phyloP scores from a whole-genome alignment of 2,329 filamentous ascomycete genomes.

The Teratosphaeria destructans region DNA sequence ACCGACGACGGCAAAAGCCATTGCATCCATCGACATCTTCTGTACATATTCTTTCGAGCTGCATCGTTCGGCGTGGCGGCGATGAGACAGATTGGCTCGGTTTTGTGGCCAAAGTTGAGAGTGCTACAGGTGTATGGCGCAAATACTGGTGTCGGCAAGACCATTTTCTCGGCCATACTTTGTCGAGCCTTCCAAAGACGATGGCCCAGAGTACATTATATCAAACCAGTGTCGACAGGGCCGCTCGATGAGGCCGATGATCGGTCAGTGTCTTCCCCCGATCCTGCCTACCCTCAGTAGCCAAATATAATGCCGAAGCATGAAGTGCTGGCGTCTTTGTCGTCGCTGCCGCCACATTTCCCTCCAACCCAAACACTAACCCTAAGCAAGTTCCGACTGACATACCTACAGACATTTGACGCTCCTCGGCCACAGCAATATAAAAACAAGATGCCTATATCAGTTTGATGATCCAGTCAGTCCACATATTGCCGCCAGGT shows the following conservation, averaged over 20 bases:
- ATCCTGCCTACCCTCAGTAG: neutral
- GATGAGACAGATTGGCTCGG: slow-evolving; percentile 45
- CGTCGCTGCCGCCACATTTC: neutral
- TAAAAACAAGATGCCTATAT: slow-evolving; percentile 52
- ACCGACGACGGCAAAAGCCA: neutral
- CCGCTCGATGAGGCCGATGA: slow-evolving; percentile 60
- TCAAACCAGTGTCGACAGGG: slow-evolving; percentile 78
- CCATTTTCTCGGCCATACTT: slow-evolving; percentile 63
- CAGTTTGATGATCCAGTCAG: slow-evolving; percentile 67
- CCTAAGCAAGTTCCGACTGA: slow-evolving; percentile 2
- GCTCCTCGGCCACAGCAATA: slow-evolving; percentile 43
- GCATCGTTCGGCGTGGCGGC: neutral
- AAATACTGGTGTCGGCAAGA: slow-evolving; percentile 80
- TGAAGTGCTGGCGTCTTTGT: neutral
- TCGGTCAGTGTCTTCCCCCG: slow-evolving; percentile 35
- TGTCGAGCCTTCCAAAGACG: slow-evolving; percentile 49
- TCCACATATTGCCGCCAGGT: slow-evolving; percentile 60
- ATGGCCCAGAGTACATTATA: slow-evolving; percentile 48
- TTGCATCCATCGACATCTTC: neutral
- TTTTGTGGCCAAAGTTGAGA: slow-evolving; percentile 58
- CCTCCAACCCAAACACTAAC: slow-evolving; percentile 8
- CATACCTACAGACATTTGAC: slow-evolving; percentile 47
- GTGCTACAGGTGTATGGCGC: slow-evolving; percentile 70
- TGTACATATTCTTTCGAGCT: neutral
- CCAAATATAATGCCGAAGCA: neutral